These are phyloP conservation scores for Phyllosticta citrichinensis DNA, from an alignment of 2,329 filamentous ascomycete genomes.

Conservation along the genomic window DNA sequence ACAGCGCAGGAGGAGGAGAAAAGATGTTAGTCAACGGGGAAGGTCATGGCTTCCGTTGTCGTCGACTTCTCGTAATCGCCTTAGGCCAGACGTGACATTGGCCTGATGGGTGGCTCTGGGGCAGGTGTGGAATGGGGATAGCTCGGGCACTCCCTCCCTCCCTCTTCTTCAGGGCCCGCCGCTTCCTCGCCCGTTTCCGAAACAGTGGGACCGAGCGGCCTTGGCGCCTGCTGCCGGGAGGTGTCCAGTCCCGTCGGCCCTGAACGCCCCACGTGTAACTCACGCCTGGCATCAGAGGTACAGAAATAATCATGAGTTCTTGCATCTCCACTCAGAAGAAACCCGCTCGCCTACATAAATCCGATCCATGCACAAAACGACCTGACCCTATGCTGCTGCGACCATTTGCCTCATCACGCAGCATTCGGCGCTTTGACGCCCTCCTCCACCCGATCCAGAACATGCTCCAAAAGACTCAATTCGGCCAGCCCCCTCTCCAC, in stretches of 20 bases:
- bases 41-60: not conserved
- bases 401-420: not conserved
- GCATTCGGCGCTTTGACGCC: conserved; percentile 11
- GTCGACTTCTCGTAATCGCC: not conserved
- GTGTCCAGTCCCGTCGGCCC: not conserved
- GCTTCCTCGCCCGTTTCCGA: not conserved
- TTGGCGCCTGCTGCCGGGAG: not conserved
- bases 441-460: conserved; percentile 18
- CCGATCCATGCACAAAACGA: not conserved
- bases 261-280: not conserved
- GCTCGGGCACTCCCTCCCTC: not conserved
- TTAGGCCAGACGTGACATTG: too few species aligned
- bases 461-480: conserved; percentile 25
- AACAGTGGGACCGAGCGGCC: not conserved
- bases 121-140: not conserved
- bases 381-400: not conserved
- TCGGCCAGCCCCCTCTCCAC: conserved; percentile 26
- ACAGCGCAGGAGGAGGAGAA: not conserved
- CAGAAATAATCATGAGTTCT: not conserved
- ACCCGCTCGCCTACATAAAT: not conserved
- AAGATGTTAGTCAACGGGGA: not conserved
- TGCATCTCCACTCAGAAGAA: not conserved
- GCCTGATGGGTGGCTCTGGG: too few species aligned
- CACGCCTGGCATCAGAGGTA: not conserved
- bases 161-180: not conserved